Percentiles rank a stretch among this genome's conserved stretches.
These are phyloP conservation scores for Chiua virens DNA, from an alignment of 768 basidiomycete genomes.

Conservation along the genomic window DNA sequence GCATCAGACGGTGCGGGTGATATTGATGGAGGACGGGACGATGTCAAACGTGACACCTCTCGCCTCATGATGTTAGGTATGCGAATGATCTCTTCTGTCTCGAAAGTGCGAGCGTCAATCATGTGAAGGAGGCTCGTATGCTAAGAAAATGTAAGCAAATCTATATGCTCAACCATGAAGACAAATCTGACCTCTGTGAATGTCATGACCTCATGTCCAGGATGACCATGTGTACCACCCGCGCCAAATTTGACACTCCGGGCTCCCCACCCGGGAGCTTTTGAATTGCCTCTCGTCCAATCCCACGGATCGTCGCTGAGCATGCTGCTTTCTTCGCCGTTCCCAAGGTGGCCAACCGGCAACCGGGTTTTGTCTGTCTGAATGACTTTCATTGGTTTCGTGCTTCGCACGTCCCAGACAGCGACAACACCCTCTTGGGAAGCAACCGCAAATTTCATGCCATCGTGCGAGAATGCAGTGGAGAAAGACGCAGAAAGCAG, in stretches of 20 bases:
- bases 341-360: constrained; percentile 31
- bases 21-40: constrained; percentile 10
- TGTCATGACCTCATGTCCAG: constrained; percentile 73
- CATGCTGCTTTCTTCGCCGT: constrained; percentile 49
- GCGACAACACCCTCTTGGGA: constrained; percentile 80
- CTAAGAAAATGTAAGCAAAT: constrained; percentile 38
- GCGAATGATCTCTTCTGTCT: constrained; percentile 67
- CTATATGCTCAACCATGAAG: background rate
- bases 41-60: constrained; percentile 12
- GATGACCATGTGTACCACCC: constrained; percentile 45
- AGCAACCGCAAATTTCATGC: constrained; percentile 78
- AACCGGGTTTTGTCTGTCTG: constrained; percentile 48
- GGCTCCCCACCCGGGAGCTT: constrained; percentile 80
- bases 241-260: constrained; percentile 84
- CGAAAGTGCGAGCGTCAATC: constrained; percentile 85
- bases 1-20: constrained; percentile 12
- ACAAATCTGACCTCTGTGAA: constrained; percentile 76
- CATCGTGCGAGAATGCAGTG: constrained; percentile 74
- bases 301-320: constrained; percentile 67
- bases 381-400: constrained; percentile 66
- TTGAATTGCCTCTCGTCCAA: constrained; percentile 55
- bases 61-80: constrained; percentile 44
- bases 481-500: constrained; percentile 73
- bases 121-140: constrained; percentile 83
- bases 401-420: constrained; percentile 81